A percentile compares a stretch with the other conserved stretches of the same genome.
These are phyloP conservation scores for Tubosaeta sp. DNA, from an alignment of 768 basidiomycete genomes.

Conservation along the genomic window DNA sequence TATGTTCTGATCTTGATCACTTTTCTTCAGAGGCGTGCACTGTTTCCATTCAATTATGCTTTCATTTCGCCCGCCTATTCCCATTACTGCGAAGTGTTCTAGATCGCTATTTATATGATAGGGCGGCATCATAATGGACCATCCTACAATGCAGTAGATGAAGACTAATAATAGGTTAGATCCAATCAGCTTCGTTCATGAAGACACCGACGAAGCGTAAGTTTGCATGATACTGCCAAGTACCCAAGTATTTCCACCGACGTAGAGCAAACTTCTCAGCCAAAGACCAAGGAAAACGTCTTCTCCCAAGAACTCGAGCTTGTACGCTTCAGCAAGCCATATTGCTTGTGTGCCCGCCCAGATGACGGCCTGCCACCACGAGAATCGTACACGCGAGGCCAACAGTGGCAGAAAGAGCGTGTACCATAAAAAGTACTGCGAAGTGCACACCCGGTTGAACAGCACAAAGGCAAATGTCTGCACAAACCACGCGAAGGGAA, in stretches of 20 bases:
- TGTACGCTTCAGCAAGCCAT: slow-evolving; percentile 91
- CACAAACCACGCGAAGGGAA: slow-evolving; percentile 85
- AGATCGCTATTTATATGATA: slow-evolving; percentile 19
- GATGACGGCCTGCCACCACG: slow-evolving; percentile 41
- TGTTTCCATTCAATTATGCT: slow-evolving; percentile 14
- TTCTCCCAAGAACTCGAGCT: slow-evolving; percentile 81
- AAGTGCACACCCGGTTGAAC: slow-evolving; percentile 98
- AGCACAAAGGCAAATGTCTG: slow-evolving; percentile 90
- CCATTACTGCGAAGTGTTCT: slow-evolving; percentile 11
- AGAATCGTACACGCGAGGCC: slow-evolving; percentile 59
- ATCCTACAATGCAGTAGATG: neutral
- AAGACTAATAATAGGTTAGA: neutral
- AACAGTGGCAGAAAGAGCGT: slow-evolving; percentile 82
- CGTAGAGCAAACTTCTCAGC: slow-evolving; percentile 70
- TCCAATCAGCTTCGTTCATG: neutral
- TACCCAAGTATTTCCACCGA: slow-evolving; percentile 78
- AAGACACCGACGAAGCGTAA: slow-evolving; percentile 26
- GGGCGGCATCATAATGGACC: neutral
- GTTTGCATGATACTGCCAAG: slow-evolving; percentile 57
- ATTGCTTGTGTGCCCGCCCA: slow-evolving; percentile 82
- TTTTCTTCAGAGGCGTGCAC: slow-evolving; percentile 9
- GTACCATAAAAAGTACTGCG: slow-evolving; percentile 98
- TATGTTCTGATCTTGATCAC: slow-evolving; percentile 15
- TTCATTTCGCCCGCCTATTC: slow-evolving; percentile 9
- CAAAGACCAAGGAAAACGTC: slow-evolving; percentile 74